Conservation (phyloP, 306 rosid species). For the Prosopis cineraria region DNA sequence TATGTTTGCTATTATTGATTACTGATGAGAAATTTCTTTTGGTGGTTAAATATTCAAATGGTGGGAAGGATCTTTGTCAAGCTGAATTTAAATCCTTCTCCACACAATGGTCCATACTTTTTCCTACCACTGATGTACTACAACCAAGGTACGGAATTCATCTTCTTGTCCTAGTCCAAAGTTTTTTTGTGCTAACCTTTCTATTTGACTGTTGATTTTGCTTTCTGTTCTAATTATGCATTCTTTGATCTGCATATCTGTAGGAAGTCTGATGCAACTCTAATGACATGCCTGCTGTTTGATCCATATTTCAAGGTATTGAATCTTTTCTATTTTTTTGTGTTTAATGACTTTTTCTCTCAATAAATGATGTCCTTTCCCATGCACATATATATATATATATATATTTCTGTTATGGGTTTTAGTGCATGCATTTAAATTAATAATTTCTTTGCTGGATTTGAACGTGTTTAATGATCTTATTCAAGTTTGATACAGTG, state of each 20-base stretch:
- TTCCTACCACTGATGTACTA: constrained; percentile 84
- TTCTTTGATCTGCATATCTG: constrained; percentile 33
- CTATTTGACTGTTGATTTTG: constrained; percentile 19
- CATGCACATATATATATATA: neutral
- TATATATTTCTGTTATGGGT: constrained; percentile 17
- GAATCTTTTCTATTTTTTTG: constrained; percentile 25
- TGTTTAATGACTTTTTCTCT: constrained; percentile 15
- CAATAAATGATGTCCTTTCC: neutral
- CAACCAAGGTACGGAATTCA: constrained; percentile 63
- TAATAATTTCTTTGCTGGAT: neutral
- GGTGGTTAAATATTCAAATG: constrained; percentile 23
- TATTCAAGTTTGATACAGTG: constrained; percentile 14
- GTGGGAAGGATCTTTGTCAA: constrained; percentile 85
- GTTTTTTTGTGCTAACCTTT: constrained; percentile 13
- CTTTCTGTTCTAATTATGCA: constrained; percentile 22
- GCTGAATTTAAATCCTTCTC: constrained; percentile 86
- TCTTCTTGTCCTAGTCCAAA: constrained; percentile 10
- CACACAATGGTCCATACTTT: constrained; percentile 82
- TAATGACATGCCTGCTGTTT: constrained; percentile 84
- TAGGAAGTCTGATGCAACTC: constrained; percentile 87
- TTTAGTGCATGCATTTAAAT: neutral
- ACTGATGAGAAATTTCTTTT: constrained; percentile 6
- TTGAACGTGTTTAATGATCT: neutral
- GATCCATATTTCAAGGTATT: constrained; percentile 90
- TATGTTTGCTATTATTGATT: constrained; percentile 1